Evolutionary conservation across 495 filamentous ascomycete species (phyloP).

Genomic region (Baudoinia panamericana): DNA sequence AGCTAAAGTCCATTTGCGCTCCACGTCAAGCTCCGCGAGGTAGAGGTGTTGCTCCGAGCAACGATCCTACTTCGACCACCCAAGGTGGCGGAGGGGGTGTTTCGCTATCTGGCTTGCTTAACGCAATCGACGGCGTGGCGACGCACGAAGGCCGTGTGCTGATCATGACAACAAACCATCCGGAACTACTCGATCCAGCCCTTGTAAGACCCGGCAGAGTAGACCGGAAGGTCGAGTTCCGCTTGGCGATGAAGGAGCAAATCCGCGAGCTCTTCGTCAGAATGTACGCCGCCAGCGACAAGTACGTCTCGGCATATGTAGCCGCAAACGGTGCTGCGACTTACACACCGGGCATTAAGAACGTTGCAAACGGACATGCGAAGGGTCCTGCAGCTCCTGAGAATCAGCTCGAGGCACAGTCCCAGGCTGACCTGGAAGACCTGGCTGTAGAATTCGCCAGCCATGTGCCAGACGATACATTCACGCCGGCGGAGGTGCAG

Average conservation of each 20-base stretch:
- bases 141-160: conserved; percentile 69
- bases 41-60: background rate
- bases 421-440: conserved; percentile 25
- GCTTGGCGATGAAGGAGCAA: conserved; percentile 48
- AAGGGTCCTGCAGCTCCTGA: background rate
- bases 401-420: background rate
- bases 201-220: conserved; percentile 64
- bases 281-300: conserved; percentile 43
- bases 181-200: conserved; percentile 59
- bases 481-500: conserved; percentile 68
- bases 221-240: conserved; percentile 59
- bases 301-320: too few species aligned
- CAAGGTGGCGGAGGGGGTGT: conserved; percentile 34
- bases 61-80: background rate
- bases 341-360: background rate
- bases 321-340: background rate
- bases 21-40: conserved; percentile 1
- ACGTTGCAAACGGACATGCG: background rate
- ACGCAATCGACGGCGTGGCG: conserved; percentile 71
- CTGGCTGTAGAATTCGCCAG: conserved; percentile 47
- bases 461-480: conserved; percentile 47
- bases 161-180: conserved; percentile 76
- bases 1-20: conserved; percentile 13
- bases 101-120: conserved; percentile 66
- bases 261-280: conserved; percentile 55